Conservation (phyloP, 2,329 filamentous ascomycete genomes). For the Seiridium cupressi region DNA sequence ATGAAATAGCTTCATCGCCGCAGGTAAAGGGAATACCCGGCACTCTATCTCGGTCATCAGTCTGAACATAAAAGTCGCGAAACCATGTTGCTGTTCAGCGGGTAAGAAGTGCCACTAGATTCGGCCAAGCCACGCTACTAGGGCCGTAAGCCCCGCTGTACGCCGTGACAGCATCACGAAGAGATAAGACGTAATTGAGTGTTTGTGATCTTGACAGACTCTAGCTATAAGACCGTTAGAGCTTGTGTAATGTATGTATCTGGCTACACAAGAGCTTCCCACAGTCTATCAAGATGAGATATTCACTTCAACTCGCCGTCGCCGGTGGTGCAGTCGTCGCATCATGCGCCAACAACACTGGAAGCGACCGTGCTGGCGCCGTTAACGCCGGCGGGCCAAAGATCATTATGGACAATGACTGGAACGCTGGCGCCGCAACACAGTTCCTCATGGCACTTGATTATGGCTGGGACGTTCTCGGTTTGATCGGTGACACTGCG, state of each 20-base stretch:
- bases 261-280: too few relatives aligned
- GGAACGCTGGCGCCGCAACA: conserved; percentile 38
- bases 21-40: background rate
- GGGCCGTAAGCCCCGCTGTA: background rate
- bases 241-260: background rate
- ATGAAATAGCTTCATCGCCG: background rate
- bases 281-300: background rate
- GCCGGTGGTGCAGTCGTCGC: background rate
- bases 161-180: background rate
- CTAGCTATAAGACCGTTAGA: background rate
- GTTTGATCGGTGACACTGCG: conserved; percentile 35
- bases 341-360: background rate
- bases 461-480: conserved; percentile 41
- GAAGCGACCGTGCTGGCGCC: background rate
- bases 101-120: background rate
- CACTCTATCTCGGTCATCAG: background rate
- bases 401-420: conserved; percentile 45
- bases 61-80: background rate
- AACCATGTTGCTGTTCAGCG: background rate
- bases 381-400: conserved; percentile 11
- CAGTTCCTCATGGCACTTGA: conserved; percentile 42
- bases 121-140: background rate
- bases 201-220: background rate
- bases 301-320: background rate
- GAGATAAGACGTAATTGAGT: conserved; percentile 1